Evolutionary conservation across 495 filamentous ascomycete species (phyloP), one percentile per base, ranked within the genome.

Genomic region (Tuber microsphaerosporum): DNA sequence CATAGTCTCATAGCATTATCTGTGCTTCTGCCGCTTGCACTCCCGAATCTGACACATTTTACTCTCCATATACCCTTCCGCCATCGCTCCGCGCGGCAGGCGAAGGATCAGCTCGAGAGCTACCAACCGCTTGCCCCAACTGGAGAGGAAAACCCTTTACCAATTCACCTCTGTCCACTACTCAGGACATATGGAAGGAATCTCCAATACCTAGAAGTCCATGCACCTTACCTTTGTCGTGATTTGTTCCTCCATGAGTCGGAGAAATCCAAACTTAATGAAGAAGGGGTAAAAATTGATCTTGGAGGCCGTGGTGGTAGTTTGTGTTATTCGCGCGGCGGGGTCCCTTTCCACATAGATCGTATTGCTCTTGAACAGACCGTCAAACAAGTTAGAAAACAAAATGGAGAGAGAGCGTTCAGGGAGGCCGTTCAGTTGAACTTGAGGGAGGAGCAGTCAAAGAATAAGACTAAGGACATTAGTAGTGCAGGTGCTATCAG

Each of bases 1-100:
- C 26, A 65, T 34, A 34, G 14, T 19, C 39, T 68, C 37, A 42
- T 61, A 80, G 79, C 79, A 17, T 69, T 81, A 20, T 77, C 80
- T 1, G 73, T 77, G 22, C 79, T 83, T 68, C 79, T 83, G 12
- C 82, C 74, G 8, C 74, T 74, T 34, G 81, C 81, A n/a, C 75
- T 83, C 1, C 81, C 81, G 41, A 83, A 83, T 46, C 75, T 83
- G n/a, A 74, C 76, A 2, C 76, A 77, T 61, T 81, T 83, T 70
- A 83, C 81, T 39, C 82, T 83, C 41, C 76, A 81, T 45, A 79
- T 83, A n/a, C 71, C 74, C 16, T 31, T 70, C 26, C 39, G 70
- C 5, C 74, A 82, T 48, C 45, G 6, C 41, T 51, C 72, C 65
- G 73, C 80, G 37, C 12, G n/a, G 41, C 22, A n/a, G 2, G 80